Evolutionary conservation across 768 basidiomycete genomes (phyloP).

Genomic region (Suillus subalutaceus): DNA sequence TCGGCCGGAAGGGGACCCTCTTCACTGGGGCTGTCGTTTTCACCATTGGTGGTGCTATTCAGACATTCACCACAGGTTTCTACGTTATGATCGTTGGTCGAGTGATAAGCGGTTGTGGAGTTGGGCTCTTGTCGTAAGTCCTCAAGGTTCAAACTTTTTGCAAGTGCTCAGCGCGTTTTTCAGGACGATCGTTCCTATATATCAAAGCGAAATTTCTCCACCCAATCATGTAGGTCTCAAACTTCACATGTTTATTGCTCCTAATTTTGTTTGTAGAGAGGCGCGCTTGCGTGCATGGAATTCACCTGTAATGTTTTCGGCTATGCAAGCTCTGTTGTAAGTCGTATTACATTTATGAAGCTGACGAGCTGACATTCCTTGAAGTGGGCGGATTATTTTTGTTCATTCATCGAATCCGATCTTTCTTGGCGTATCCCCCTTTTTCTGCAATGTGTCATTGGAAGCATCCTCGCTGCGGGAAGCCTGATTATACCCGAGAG

Average conservation of each 20-base stretch:
- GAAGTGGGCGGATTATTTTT: constrained; percentile 94
- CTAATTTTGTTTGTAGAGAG: constrained; percentile 54
- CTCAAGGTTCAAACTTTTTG: not conserved
- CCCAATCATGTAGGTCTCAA: constrained; percentile 71
- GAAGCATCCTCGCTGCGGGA: constrained; percentile 75
- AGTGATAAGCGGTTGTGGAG: constrained; percentile 84
- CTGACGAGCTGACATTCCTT: constrained; percentile 13
- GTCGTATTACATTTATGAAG: constrained; percentile 28
- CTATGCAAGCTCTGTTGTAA: constrained; percentile 86
- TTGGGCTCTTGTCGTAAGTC: constrained; percentile 84
- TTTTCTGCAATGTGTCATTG: constrained; percentile 87
- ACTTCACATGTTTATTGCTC: constrained; percentile 2
- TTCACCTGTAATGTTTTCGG: constrained; percentile 93
- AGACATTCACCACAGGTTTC: constrained; percentile 82
- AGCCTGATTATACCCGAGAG: constrained; percentile 88
- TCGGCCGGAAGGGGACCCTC: constrained; percentile 85
- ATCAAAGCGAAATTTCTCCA: constrained; percentile 95
- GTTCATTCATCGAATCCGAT: constrained; percentile 85
- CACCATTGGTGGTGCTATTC: constrained; percentile 83
- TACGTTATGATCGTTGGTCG: constrained; percentile 82
- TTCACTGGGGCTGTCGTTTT: constrained; percentile 84
- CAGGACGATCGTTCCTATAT: constrained; percentile 94
- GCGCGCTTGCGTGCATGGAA: constrained; percentile 92
- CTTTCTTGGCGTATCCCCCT: constrained; percentile 92
- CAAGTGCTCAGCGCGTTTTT: constrained; percentile 11